Evolutionary conservation across 1,284 basidiomycete genomes (phyloP).

Genomic region (Papiliotrema flavescens): DNA sequence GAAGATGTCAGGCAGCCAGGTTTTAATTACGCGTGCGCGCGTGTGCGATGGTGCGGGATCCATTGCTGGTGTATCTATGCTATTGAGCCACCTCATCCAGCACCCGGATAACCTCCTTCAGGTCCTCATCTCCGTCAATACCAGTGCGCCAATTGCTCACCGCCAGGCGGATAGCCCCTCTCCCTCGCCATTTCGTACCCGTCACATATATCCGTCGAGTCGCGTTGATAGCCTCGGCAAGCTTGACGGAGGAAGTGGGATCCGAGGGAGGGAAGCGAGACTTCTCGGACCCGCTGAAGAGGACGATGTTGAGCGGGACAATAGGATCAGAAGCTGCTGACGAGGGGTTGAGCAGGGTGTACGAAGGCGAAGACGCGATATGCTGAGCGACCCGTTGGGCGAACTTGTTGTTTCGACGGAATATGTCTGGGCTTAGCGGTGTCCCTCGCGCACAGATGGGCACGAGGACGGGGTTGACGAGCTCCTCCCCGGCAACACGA

Average conservation of each 20-base stretch:
- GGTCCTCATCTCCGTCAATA: constrained; percentile 25
- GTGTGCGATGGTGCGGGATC: not conserved
- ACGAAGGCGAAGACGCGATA: constrained; percentile 35
- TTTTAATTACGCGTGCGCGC: not conserved
- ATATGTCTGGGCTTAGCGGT: constrained; percentile 34
- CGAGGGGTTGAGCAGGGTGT: constrained; percentile 45
- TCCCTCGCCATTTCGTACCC: constrained; percentile 48
- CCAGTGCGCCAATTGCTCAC: constrained; percentile 54
- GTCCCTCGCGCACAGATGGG: not conserved
- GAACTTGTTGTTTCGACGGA: constrained; percentile 51
- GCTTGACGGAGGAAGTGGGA: constrained; percentile 13
- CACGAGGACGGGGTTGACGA: no score
- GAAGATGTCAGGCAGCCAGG: no score
- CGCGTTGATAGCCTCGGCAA: constrained; percentile 49
- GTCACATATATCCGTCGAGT: constrained; percentile 50
- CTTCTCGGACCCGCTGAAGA: constrained; percentile 45
- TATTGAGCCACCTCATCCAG: constrained; percentile 17
- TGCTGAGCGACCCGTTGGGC: constrained; percentile 45
- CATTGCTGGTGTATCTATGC: not conserved
- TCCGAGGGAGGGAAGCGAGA: constrained; percentile 28
- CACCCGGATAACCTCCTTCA: constrained; percentile 22
- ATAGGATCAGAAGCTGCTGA: constrained; percentile 8
- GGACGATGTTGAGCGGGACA: constrained; percentile 52
- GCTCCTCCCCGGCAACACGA: no score
- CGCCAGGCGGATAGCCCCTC: constrained; percentile 51